phyloP scores from a whole-genome alignment of 257 asterid genomes.

The Scutellaria minor region DNA sequence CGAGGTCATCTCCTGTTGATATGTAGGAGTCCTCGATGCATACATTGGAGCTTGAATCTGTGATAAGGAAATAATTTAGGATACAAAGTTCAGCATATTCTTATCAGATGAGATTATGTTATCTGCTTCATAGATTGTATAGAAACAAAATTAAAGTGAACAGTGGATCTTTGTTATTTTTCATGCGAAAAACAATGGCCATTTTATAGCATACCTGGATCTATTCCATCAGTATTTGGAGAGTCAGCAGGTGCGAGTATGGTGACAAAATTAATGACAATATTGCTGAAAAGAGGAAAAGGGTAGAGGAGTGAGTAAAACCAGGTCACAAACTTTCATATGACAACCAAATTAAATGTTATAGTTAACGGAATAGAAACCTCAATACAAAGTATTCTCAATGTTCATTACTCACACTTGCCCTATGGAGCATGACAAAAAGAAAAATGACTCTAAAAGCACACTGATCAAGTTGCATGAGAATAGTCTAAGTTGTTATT shows the following conservation, averaged over 20 bases:
- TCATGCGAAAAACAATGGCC: not conserved
- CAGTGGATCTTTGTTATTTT: not conserved
- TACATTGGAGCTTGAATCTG: slow-evolving; percentile 84
- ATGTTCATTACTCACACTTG: not conserved
- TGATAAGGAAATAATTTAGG: slow-evolving; percentile 13
- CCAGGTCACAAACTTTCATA: slow-evolving; percentile 7
- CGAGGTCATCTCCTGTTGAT: slow-evolving; percentile 59
- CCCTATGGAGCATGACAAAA: not conserved
- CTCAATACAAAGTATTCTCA: not conserved
- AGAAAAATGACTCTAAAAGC: not conserved
- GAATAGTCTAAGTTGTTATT: not conserved
- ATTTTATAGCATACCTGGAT: slow-evolving; percentile 55
- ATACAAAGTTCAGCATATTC: not conserved
- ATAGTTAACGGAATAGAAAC: not conserved
- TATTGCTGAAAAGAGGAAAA: slow-evolving; percentile 46
- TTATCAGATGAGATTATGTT: not conserved
- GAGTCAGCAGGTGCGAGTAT: slow-evolving; percentile 70
- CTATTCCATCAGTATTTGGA: slow-evolving; percentile 75
- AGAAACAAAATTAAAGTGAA: not conserved
- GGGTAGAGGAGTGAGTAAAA: slow-evolving; percentile 9
- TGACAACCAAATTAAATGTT: slow-evolving; percentile 20
- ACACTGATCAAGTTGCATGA: not conserved
- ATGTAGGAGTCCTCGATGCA: slow-evolving; percentile 69
- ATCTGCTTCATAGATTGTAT: not conserved
- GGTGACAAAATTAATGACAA: slow-evolving; percentile 55